phyloP scores from a whole-genome alignment of 345 rosid genomes.

The Toxicodendron radicans region DNA sequence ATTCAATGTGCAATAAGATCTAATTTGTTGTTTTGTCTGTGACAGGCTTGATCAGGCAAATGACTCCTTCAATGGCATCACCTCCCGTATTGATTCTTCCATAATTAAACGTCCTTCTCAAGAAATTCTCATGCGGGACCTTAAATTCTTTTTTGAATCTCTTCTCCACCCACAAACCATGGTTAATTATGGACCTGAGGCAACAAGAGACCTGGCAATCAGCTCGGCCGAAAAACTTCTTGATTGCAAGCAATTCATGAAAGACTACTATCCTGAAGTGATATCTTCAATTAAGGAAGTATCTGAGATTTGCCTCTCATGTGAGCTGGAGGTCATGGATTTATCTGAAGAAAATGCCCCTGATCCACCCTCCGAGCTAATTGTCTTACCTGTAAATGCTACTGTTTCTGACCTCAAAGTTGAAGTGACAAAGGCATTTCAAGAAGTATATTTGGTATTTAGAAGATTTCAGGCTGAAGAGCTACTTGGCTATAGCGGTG shows the following conservation, averaged over 20 bases:
- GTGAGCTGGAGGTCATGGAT: conserved; percentile 48
- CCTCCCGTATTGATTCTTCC: conserved; percentile 21
- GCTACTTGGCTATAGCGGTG: conserved; percentile 51
- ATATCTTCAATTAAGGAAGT: conserved; percentile 9
- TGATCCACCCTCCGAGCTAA: conserved; percentile 43
- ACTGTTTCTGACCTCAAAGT: conserved; percentile 51
- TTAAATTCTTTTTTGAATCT: conserved; percentile 43
- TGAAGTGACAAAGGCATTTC: conserved; percentile 53
- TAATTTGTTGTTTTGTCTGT: conserved; percentile 17
- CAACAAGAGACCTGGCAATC: conserved; percentile 23
- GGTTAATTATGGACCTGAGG: conserved; percentile 32
- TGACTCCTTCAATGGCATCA: conserved; percentile 12
- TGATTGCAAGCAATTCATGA: conserved; percentile 76
- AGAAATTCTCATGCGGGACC: conserved; percentile 48
- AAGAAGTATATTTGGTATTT: conserved; percentile 56
- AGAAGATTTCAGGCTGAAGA: conserved; percentile 62
- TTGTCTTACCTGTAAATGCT: conserved; percentile 44
- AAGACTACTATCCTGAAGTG: conserved; percentile 43
- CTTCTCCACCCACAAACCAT: conserved; percentile 45
- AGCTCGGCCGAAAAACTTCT: conserved; percentile 56
- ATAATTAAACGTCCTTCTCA: conserved; percentile 36
- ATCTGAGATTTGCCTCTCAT: conserved; percentile 32
- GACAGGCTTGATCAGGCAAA: conserved; percentile 54
- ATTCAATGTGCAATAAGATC: neutral
- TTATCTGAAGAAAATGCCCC: conserved; percentile 28